Base-by-base conservation (phyloP, 1,139 yeast species). In the Yamadazyma triangularis region DNA sequence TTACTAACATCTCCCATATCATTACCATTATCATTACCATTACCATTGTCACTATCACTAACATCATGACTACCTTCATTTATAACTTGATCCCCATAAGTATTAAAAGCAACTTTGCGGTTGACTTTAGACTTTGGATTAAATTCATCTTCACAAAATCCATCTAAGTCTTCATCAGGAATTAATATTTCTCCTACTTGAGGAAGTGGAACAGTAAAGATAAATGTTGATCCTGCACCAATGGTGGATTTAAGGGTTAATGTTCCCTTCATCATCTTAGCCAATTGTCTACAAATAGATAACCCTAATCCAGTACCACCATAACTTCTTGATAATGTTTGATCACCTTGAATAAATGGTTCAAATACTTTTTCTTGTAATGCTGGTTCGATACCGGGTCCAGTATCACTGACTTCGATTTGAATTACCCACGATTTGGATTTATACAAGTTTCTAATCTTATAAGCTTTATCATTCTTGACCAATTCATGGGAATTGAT, bases 271-370 rank as follows among this genome's bases (percentile, higher is more conserved):
- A 89, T 86, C 79, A 89, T 79, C 23, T 73, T 75, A 1, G 96
- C 94, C 39, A 91, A 70, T 57, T 91, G 96, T 37, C 89, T 73
- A 56, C 96, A 89, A 51, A 91, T 89, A 0, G 96, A 86, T 29
- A 91, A 70, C 2, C 98, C 98, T 32, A 91, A 66, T 7, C 98
- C 98, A 0, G 96, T 88, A 44, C 98, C 98, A 35, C 96, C 96
- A 51, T 85, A 84, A 33, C 89, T 85, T 53, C 96, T 70, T 3
- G 95, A 83, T 23, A 89, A 68, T 0, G 96, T 88, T 56, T 89
- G 96, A 49, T 91, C 97, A 26, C 97, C 97, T 58, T 89, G 98
- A 20, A 87, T 87, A 61, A 91, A 91, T 3, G 96, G 96, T 51
- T 91, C 96, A 58, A 91, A 91, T 1, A 91, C 91, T 42, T 82